Percentiles rank a stretch among this genome's conserved stretches.
Conservation (phyloP, 2,329 filamentous ascomycete species). For the Basipetospora chlamydospora region DNA sequence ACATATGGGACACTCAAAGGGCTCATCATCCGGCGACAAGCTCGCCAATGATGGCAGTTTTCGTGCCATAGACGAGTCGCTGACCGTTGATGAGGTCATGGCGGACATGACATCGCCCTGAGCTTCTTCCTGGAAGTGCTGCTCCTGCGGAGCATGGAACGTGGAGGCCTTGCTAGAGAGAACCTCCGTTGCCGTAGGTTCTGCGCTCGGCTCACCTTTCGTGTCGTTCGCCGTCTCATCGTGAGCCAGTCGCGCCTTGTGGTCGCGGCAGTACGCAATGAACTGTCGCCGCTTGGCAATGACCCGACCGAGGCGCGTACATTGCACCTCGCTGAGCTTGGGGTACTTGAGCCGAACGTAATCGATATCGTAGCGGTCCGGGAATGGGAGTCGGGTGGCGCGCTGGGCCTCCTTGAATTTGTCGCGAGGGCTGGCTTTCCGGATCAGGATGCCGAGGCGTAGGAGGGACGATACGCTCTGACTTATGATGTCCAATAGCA, state of each 20-base stretch:
- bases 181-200: neutral
- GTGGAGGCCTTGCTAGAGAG: slow-evolving; percentile 3
- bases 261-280: slow-evolving; percentile 7
- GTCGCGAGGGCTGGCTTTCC: slow-evolving; percentile 4
- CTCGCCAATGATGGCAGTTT: neutral
- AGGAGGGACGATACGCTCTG: slow-evolving; percentile 8
- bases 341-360: slow-evolving; percentile 4
- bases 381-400: neutral
- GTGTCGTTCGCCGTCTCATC: neutral
- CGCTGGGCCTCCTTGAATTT: slow-evolving; percentile 6
- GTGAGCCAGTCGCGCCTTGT: slow-evolving; percentile 3
- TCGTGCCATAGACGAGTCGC: neutral
- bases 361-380: slow-evolving; percentile 4
- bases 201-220: too few species aligned
- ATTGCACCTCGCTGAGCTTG: slow-evolving; percentile 3
- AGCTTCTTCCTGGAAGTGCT: slow-evolving; percentile 1
- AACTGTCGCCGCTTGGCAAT: slow-evolving; percentile 9
- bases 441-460: slow-evolving; percentile 4
- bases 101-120: neutral
- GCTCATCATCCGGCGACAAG: neutral
- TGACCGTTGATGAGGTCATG: neutral
- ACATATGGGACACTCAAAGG: slow-evolving; percentile 5
- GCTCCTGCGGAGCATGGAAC: neutral
- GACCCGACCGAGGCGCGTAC: slow-evolving; percentile 5
- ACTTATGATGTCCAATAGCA: slow-evolving; percentile 1